Base-by-base conservation (phyloP, 106 monocot genomes). In the Triglochin maritima region DNA sequence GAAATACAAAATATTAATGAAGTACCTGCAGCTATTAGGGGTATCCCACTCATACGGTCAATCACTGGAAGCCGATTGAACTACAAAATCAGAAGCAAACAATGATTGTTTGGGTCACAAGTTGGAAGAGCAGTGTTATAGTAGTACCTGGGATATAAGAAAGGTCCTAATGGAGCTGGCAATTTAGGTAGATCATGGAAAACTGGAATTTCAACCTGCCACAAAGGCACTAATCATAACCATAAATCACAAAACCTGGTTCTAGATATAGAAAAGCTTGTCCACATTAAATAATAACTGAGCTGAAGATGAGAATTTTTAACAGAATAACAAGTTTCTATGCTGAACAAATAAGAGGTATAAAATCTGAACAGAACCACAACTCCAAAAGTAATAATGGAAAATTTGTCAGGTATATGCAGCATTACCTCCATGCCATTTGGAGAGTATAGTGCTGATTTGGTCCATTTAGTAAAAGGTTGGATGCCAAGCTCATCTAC, bases 191-290 rank as follows among this genome's bases (percentile, higher is more conserved):
- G 63, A 76, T 87, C 81, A 44, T 71, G 84, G 68, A 87, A 90
- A 58, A 84, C 61, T 61, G 90, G 90, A 77, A 82, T 77, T 57
- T 84, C 77, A 64, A 80, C 80, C 90, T 89, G 73, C 59, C 59
- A 48, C 49, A 70, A 11, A 60, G 10, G 41, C 29, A 29, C 29
- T 29, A 29, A 29, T 29, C 29, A 29, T 29, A 29, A 29, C 29
- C 29, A 29, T 29, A 29, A 29, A 29, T 1, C 29, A 29, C 29
- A 29, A 60, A 60, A 29, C 60, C 17, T 4, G 60, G 4, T 17
- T 8, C 15, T 17, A 59, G 11, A 59, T 59, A 16, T 42, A 9
- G 4, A 7, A 59, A 59, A 8, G 29, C 6, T 3, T 59, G 59
- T 3, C 59, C 29, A 60, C 1, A 60, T 17, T 29, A 17, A 48